These are phyloP conservation scores for Euclidium syriacum DNA, from an alignment of 345 rosid genomes.

Conservation along the genomic window DNA sequence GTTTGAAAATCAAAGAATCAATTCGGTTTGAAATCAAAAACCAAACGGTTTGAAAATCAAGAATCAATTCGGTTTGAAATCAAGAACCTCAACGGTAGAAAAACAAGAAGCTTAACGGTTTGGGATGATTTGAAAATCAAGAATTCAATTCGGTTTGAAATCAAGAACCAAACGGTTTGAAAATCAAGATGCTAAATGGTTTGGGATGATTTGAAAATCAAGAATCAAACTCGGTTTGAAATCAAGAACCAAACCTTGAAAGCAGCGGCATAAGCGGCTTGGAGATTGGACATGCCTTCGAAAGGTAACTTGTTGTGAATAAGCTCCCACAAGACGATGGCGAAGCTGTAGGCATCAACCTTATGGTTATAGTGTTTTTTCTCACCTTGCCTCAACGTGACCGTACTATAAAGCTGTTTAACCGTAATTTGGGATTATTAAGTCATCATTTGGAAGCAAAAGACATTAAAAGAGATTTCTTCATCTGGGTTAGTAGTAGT, in stretches of 20 bases:
- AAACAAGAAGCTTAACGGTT: background rate
- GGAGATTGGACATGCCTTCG: conserved; percentile 99
- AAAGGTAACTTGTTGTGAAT: conserved; percentile 90
- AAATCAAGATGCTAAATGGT: background rate
- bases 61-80: background rate
- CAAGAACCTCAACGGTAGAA: background rate
- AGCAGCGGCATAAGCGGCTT: conserved; percentile 99
- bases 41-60: background rate
- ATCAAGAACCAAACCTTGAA: conserved; percentile 57
- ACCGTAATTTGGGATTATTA: background rate
- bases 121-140: background rate
- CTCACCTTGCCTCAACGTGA: conserved; percentile 92
- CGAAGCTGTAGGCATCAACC: conserved; percentile 94
- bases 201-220: background rate
- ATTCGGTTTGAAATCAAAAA: background rate
- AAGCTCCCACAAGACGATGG: conserved; percentile 95
- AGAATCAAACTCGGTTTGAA: background rate
- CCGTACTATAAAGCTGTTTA: conserved; percentile 89
- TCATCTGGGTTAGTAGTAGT: background rate
- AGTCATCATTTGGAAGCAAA: background rate
- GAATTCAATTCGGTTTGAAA: background rate
- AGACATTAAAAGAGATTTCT: background rate
- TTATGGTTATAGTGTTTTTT: conserved; percentile 94
- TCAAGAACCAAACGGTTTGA: background rate
- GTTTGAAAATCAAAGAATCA: background rate